Evolutionary conservation across 2,329 filamentous ascomycete genomes (phyloP).

Genomic region (Aspergillus aculeatinus): DNA sequence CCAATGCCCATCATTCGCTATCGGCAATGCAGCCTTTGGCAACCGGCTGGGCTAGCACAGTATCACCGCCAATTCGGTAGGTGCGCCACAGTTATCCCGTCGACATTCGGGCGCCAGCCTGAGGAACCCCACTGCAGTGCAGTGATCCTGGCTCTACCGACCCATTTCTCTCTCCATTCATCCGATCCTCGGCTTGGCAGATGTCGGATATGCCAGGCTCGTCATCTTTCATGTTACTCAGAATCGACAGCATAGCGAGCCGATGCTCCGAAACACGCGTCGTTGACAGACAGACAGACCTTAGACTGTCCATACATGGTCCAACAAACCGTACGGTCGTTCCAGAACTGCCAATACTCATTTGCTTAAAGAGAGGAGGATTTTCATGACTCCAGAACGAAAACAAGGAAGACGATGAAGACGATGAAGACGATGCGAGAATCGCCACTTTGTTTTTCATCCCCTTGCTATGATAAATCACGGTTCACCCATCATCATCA

Average conservation of each 20-base stretch:
- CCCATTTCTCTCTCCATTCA: conserved; percentile 7
- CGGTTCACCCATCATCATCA: not conserved
- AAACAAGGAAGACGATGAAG: not conserved
- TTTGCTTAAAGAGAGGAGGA: not conserved
- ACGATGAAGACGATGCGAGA: not conserved
- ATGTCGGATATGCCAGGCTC: conserved; percentile 12
- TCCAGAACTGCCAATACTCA: not conserved
- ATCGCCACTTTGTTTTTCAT: conserved; percentile 1
- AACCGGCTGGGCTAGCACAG: conserved; percentile 10
- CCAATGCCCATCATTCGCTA: conserved; percentile 11
- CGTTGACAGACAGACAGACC: not conserved
- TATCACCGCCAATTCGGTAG: conserved; percentile 12
- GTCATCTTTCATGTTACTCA: conserved; percentile 4
- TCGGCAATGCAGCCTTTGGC: conserved; percentile 11
- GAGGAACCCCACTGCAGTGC: conserved; percentile 11
- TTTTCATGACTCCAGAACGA: conserved; percentile 3
- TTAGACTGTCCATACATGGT: conserved; percentile 1
- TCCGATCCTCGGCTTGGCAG: conserved; percentile 10
- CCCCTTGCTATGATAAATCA: not conserved
- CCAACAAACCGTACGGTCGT: not conserved
- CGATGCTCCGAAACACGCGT: conserved; percentile 8
- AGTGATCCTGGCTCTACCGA: conserved; percentile 9
- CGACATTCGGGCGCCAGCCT: conserved; percentile 13
- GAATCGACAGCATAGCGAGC: conserved; percentile 3
- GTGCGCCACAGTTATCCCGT: conserved; percentile 11